phyloP scores from a whole-genome alignment of 2,329 filamentous ascomycete species.

The Fusarium graminum region DNA sequence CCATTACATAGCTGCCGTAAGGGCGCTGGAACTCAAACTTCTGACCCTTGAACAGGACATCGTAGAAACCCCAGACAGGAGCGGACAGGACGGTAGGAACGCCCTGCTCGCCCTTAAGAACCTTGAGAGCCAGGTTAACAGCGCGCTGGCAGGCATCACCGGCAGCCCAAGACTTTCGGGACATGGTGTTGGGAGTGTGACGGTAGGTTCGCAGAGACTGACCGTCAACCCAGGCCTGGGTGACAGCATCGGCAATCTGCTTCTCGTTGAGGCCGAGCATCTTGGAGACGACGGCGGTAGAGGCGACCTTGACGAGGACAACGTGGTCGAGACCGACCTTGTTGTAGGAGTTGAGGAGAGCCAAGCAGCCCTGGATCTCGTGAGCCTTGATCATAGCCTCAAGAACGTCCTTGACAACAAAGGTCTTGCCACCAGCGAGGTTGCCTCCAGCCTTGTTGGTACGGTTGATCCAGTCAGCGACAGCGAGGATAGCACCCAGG shows the following conservation, averaged over 20 bases:
- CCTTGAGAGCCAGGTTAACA: conserved; percentile 91
- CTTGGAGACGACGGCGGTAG: conserved; percentile 92
- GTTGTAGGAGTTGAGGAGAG: conserved; percentile 98
- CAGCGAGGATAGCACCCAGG: conserved; percentile 93
- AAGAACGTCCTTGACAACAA: conserved; percentile 90
- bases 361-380: conserved; percentile 97
- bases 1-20: conserved; percentile 99
- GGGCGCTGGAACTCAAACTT: conserved; percentile 96
- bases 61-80: conserved; percentile 97
- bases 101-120: conserved; percentile 90
- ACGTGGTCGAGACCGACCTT: conserved; percentile 98
- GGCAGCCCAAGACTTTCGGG: conserved; percentile 98
- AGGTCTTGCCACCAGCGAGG: conserved; percentile 86
- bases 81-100: conserved; percentile 93
- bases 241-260: conserved; percentile 95
- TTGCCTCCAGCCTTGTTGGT: conserved; percentile 83
- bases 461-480: conserved; percentile 96
- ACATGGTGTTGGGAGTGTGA: conserved; percentile 99
- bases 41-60: conserved; percentile 95
- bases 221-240: conserved; percentile 97
- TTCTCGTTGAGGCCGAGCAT: conserved; percentile 90
- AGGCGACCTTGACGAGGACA: conserved; percentile 97
- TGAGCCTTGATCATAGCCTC: conserved; percentile 99
- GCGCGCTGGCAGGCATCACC: conserved; percentile 97
- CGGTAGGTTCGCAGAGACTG: conserved; percentile 97